Percentiles rank a stretch among this genome's conserved stretches.
Conservation (phyloP, 208 protist genomes). For the Acanthamoeba royreba region DNA sequence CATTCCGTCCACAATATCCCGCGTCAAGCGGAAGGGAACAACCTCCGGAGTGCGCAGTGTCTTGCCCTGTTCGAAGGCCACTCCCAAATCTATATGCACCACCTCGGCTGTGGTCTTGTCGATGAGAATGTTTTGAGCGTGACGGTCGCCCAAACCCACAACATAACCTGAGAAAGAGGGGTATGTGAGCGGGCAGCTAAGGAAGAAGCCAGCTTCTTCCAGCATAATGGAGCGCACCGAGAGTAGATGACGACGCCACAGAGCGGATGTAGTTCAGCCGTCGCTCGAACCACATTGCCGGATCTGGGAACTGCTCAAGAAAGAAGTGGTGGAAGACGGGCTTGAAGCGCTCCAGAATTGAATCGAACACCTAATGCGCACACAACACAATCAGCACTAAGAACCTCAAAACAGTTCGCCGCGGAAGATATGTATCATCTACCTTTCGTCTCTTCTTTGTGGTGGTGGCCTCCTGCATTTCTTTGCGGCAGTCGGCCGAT, state of each 20-base stretch:
- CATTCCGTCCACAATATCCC: constrained; percentile 92
- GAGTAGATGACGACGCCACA: constrained; percentile 86
- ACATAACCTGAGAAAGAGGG: constrained; percentile 93
- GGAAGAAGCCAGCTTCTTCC: not conserved
- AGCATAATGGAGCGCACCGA: constrained; percentile 59
- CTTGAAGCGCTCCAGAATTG: constrained; percentile 77
- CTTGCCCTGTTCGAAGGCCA: constrained; percentile 92
- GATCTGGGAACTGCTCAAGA: constrained; percentile 83
- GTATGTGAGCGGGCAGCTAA: not conserved
- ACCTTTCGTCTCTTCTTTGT: not conserved
- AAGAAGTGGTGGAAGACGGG: constrained; percentile 95
- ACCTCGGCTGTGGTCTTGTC: constrained; percentile 87
- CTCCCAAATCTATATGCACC: constrained; percentile 95
- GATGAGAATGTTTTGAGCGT: constrained; percentile 93
- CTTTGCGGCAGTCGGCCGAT: constrained; percentile 15
- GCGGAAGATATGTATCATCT: too few relatives aligned
- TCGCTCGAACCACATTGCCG: constrained; percentile 80
- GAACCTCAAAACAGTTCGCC: not conserved
- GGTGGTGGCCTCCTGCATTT: constrained; percentile 14
- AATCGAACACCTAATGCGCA: constrained; percentile 16
- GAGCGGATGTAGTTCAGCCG: constrained; percentile 88
- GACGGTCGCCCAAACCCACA: constrained; percentile 94
- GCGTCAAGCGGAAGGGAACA: constrained; percentile 95
- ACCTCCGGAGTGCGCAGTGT: constrained; percentile 89
- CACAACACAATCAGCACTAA: too few relatives aligned